A percentile compares a stretch with the other conserved stretches of the same genome.
Evolutionary conservation across 345 rosid genomes (phyloP).

Genomic region (Isatis tinctoria): DNA sequence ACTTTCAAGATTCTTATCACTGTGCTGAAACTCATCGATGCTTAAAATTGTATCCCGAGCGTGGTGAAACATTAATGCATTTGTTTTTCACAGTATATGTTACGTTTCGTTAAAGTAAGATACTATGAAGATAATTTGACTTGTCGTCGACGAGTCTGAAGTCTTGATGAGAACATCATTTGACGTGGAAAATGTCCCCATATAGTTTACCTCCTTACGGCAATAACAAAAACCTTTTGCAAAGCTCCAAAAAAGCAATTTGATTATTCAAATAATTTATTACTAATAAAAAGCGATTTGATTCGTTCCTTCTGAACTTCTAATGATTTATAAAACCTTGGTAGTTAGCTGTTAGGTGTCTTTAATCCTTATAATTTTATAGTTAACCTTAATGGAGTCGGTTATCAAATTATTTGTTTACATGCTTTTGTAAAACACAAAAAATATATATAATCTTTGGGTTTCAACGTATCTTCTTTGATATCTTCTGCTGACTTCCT

Average conservation of each 20-base stretch:
- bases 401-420: constrained; percentile 22
- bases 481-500: background rate
- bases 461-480: background rate
- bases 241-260: background rate
- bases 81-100: too few species aligned
- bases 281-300: constrained; percentile 8
- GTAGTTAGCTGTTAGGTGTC: constrained; percentile 26
- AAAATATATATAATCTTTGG: background rate
- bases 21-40: background rate
- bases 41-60: background rate
- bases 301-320: background rate
- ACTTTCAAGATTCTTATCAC: background rate
- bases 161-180: background rate
- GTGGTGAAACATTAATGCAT: background rate
- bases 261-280: background rate
- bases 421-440: constrained; percentile 16
- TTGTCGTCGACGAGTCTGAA: background rate
- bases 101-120: background rate
- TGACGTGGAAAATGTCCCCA: constrained; percentile 12
- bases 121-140: background rate
- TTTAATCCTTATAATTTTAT: background rate
- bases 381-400: constrained; percentile 26
- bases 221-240: constrained; percentile 19
- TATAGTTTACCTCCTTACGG: constrained; percentile 13
- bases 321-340: constrained; percentile 11